Evolutionary conservation across 768 basidiomycete species (phyloP).

Genomic region (Russula sp.): DNA sequence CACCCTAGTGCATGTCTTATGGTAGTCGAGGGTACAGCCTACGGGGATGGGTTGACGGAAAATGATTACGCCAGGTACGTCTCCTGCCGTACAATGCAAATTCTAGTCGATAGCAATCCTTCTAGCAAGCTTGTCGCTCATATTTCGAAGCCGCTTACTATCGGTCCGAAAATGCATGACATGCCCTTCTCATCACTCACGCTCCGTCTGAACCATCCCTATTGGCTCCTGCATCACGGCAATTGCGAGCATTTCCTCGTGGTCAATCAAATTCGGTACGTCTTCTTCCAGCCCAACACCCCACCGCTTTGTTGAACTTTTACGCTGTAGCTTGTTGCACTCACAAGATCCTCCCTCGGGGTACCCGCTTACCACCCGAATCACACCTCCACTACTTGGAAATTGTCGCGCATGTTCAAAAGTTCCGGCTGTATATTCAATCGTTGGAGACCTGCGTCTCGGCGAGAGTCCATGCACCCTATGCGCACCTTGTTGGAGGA

Average conservation of each 20-base stretch:
- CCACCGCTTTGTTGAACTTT: background rate
- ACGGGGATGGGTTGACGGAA: constrained; percentile 44
- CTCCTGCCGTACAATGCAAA: background rate
- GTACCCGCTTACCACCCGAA: constrained; percentile 63
- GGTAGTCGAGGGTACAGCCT: constrained; percentile 53
- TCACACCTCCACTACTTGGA: constrained; percentile 53
- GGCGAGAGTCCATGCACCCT: constrained; percentile 73
- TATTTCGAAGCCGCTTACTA: constrained; percentile 29
- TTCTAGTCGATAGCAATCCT: background rate
- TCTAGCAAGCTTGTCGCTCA: constrained; percentile 43
- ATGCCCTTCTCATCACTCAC: constrained; percentile 47
- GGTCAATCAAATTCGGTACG: constrained; percentile 64
- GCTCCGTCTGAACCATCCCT: constrained; percentile 64
- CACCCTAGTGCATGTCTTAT: constrained; percentile 39
- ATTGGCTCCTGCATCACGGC: constrained; percentile 75
- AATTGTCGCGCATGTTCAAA: constrained; percentile 63
- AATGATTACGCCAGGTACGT: constrained; percentile 57
- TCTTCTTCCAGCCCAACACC: background rate
- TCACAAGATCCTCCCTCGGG: constrained; percentile 46
- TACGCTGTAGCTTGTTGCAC: constrained; percentile 45
- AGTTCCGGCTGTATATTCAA: constrained; percentile 59
- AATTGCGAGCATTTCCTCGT: constrained; percentile 78
- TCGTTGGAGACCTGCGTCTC: constrained; percentile 64
- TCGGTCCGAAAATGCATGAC: constrained; percentile 37
- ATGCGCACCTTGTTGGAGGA: constrained; percentile 67